Evolutionary conservation across 371 early-diverging fungal genomes (phyloP).

Genomic region (Zancudomyces culisetae): DNA sequence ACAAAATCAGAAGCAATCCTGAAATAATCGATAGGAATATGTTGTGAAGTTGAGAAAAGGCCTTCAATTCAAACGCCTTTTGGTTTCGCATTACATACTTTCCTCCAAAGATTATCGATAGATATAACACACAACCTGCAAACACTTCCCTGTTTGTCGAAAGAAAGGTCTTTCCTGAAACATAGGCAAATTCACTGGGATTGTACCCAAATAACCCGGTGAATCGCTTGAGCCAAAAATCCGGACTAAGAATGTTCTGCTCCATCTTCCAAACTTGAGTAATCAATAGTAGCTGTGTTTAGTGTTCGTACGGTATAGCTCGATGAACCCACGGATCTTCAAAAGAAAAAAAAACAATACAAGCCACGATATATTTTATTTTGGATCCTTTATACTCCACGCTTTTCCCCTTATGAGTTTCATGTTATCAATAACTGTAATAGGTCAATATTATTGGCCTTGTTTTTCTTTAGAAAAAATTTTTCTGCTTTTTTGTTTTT

Average conservation of each 20-base stretch:
- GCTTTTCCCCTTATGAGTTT: no score
- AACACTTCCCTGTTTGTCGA: constrained; percentile 38
- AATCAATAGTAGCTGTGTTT: no score
- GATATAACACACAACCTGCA: constrained; percentile 33
- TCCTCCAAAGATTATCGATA: constrained; percentile 50
- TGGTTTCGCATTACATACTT: constrained; percentile 38
- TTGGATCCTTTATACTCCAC: no score
- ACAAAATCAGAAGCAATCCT: constrained; percentile 34
- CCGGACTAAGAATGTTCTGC: not conserved
- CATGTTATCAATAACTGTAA: no score
- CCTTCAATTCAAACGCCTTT: constrained; percentile 39
- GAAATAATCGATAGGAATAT: constrained; percentile 42
- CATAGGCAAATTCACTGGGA: constrained; percentile 15
- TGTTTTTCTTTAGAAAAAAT: no score
- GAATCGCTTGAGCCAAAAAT: not conserved
- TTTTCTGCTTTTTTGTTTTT: no score
- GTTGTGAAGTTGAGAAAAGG: constrained; percentile 54
- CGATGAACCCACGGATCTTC: no score
- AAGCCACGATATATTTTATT: no score
- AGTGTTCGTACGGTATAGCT: no score
- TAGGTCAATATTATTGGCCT: no score
- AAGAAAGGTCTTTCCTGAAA: constrained; percentile 37
- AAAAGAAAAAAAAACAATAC: no score
- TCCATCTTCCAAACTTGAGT: not conserved
- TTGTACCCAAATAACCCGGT: not conserved